A percentile compares a stretch with the other conserved stretches of the same genome.
These are phyloP conservation scores for Eremothecium coryli DNA, from an alignment of 1,139 yeast genomes.

Conservation along the genomic window DNA sequence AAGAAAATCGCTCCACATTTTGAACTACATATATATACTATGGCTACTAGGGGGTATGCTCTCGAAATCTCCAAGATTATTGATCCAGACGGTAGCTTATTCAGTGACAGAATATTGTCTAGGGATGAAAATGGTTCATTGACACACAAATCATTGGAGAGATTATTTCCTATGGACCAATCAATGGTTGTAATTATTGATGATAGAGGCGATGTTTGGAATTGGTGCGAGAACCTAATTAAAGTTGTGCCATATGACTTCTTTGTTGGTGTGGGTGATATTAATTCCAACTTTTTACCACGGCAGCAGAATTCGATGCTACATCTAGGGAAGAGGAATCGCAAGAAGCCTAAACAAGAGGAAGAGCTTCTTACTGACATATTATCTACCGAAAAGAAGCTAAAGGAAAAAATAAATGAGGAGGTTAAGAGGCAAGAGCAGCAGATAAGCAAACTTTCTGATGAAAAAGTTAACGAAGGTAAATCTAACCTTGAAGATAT, in stretches of 20 bases:
- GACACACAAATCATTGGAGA: constrained; percentile 76
- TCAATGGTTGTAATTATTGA: constrained; percentile 95
- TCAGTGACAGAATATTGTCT: constrained; percentile 84
- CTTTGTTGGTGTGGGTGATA: constrained; percentile 96
- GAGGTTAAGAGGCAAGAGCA: constrained; percentile 31
- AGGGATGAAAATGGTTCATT: constrained; percentile 93
- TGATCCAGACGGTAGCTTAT: constrained; percentile 78
- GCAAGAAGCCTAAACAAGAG: constrained; percentile 33
- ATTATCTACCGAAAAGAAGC: constrained; percentile 27
- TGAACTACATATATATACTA: constrained; percentile 92
- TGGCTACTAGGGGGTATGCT: constrained; percentile 98
- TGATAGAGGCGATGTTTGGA: constrained; percentile 99
- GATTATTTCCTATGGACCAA: constrained; percentile 92
- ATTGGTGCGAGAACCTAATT: constrained; percentile 85
- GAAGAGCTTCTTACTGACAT: constrained; percentile 28
- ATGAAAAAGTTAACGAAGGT: constrained; percentile 23
- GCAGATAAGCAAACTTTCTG: constrained; percentile 20
- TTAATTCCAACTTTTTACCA: constrained; percentile 86
- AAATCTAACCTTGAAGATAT: constrained; percentile 31
- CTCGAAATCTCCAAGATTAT: constrained; percentile 80
- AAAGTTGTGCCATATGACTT: constrained; percentile 94
- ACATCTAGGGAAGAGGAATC: constrained; percentile 58
- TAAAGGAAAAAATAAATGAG: constrained; percentile 27
- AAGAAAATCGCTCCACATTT: constrained; percentile 52
- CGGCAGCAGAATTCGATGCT: constrained; percentile 57